phyloP scores from a whole-genome alignment of 495 filamentous ascomycete species.

The Penicillium coprophilum region DNA sequence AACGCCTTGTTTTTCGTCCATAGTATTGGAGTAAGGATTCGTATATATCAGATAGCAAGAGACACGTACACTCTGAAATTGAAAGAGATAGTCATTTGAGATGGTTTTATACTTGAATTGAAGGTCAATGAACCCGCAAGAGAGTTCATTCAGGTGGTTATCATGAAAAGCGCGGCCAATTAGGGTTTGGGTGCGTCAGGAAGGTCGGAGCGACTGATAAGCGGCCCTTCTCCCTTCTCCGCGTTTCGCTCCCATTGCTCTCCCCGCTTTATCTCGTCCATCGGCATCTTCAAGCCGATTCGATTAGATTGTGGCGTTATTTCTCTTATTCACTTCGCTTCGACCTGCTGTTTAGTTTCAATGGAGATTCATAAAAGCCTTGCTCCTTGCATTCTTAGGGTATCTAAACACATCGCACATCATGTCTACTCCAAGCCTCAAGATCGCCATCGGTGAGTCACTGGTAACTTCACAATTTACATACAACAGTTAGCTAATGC shows the following conservation, averaged over 20 bases:
- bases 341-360: conserved; percentile 4
- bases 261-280: not conserved
- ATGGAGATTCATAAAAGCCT: not conserved
- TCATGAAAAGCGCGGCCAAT: not conserved
- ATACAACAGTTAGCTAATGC: not conserved
- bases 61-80: not conserved
- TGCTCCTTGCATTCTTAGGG: conserved; percentile 9
- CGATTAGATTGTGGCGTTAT: not conserved
- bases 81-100: not conserved
- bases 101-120: not conserved
- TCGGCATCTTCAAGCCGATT: not conserved
- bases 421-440: conserved; percentile 18
- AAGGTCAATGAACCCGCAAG: not conserved
- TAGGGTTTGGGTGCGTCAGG: conserved; percentile 10
- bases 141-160: not conserved
- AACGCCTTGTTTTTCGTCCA: conserved; percentile 7
- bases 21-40: not conserved
- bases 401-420: conserved; percentile 18
- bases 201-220: conserved; percentile 20
- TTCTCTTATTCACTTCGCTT: not conserved
- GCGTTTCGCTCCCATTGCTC: not conserved
- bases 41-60: not conserved
- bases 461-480: not conserved
- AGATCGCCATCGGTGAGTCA: conserved; percentile 29
- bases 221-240: conserved; percentile 15